Evolutionary conservation across 306 rosid species (phyloP), one percentile per base, ranked within the genome.

Genomic region (Rosa chinensis): DNA sequence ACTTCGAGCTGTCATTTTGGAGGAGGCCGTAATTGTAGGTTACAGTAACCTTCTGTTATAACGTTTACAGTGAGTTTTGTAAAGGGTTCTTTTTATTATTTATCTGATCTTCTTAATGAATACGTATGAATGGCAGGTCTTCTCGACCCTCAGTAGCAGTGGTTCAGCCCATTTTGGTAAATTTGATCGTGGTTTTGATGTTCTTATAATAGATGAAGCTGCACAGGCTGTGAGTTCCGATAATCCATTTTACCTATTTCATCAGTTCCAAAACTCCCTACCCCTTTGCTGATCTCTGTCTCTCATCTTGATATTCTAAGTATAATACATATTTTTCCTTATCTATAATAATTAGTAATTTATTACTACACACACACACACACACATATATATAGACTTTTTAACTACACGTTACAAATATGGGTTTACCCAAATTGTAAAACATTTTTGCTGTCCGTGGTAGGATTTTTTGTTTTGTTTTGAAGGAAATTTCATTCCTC

Each of bases 161-260:
- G 94, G 94, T 78, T 92, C 97, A 49, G 78, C 89, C 56, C 62
- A 88, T 72, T 94, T 89, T 87, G 88, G 93, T 84, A 92, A 88
- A 88, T 89, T 87, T 80, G 89, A 84, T 83, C 93, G 93, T 53
- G 87, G 89, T 71, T 94, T 94, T 86, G 99, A 94, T 80, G 97
- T 91, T 78, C 97, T 94, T 62, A 91, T 94, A 73, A 94, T 94
- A 89, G 99, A 94, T 74, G 97, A 94, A 88, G 97, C 99, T 80
- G 99, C 97, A 72, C 99, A 94, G 84, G 97, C 99, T 84, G 99
- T 94, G 89, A 91, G 99, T 84, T 68, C 45, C 12, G 55, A 9
- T 58, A 23, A 48, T 42, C 74, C 14, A 42, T 79, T 75, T 10
- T 76, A 62, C 49, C 8, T 48, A 13, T 8, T 70, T 5, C 50